Evolutionary conservation across 495 filamentous ascomycete genomes (phyloP).

Genomic region (Cercophora newfieldiana): DNA sequence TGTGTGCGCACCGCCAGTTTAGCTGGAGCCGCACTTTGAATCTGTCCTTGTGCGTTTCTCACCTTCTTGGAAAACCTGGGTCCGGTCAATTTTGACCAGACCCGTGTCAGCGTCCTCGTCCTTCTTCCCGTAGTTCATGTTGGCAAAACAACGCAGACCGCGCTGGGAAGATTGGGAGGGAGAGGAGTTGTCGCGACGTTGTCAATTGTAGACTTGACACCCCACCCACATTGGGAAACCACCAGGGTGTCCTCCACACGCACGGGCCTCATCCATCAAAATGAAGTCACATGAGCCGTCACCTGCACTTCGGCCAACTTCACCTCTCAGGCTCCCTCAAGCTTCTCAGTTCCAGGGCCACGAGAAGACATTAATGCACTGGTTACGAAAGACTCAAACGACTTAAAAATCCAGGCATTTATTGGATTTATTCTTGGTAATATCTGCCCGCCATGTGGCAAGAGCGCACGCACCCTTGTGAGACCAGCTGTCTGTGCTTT

Average conservation of each 20-base stretch:
- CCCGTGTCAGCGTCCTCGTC: conserved; percentile 94
- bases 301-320: background rate
- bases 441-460: too few species aligned
- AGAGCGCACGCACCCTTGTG: too few species aligned
- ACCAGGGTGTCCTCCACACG: background rate
- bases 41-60: conserved; percentile 29
- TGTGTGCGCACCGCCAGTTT: conserved; percentile 38
- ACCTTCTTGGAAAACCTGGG: conserved; percentile 99
- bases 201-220: conserved; percentile 24
- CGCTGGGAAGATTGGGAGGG: conserved; percentile 22
- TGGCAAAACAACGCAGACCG: conserved; percentile 35
- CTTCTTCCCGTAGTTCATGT: conserved; percentile 97
- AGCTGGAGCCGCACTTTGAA: conserved; percentile 8
- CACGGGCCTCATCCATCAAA: background rate
- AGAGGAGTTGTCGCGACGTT: conserved; percentile 34
- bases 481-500: too few species aligned
- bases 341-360: too few species aligned
- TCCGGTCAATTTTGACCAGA: conserved; percentile 95
- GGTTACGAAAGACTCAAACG: too few species aligned
- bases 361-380: too few species aligned
- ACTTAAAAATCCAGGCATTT: too few species aligned
- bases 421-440: too few species aligned
- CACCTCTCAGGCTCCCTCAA: too few species aligned
- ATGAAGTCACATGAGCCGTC: conserved; percentile 6
- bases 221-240: background rate